phyloP scores from a whole-genome alignment of 2,329 filamentous ascomycete genomes.

The Pyricularia pennisetigena region DNA sequence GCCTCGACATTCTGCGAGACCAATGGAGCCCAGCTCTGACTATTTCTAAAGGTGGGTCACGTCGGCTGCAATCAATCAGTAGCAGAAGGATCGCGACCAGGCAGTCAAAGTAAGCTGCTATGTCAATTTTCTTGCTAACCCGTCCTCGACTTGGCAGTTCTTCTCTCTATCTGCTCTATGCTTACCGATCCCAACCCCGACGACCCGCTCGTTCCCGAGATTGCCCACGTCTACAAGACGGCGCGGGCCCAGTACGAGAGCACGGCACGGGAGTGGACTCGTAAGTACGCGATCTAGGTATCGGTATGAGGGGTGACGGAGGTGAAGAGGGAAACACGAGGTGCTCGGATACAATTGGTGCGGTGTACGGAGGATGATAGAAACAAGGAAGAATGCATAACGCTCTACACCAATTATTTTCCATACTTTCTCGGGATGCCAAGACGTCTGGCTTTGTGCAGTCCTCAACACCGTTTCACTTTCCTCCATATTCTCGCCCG shows the following conservation, averaged over 20 bases:
- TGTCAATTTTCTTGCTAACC: constrained; percentile 5
- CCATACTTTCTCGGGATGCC: neutral
- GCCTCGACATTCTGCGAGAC: constrained; percentile 94
- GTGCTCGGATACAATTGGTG: neutral
- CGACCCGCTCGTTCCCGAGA: constrained; percentile 96
- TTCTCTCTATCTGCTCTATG: constrained; percentile 99
- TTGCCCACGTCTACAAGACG: constrained; percentile 99
- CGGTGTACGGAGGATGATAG: neutral
- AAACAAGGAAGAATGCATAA: constrained; percentile 2
- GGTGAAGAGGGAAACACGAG: neutral
- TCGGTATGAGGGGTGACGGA: constrained; percentile 1
- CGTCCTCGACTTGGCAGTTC: constrained; percentile 43
- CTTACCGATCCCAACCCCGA: constrained; percentile 98
- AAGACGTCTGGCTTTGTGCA: neutral
- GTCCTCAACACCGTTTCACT: neutral
- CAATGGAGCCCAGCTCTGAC: constrained; percentile 98
- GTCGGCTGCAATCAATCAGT: constrained; percentile 6
- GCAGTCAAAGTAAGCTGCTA: neutral
- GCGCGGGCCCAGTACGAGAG: constrained; percentile 93
- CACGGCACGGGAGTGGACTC: constrained; percentile 94
- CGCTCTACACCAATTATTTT: neutral
- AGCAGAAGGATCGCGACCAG: neutral
- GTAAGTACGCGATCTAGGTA: constrained; percentile 89
- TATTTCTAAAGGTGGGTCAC: constrained; percentile 80
- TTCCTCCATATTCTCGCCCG: neutral